Base-by-base conservation (phyloP, 2,329 filamentous ascomycete species). In the Nigrospora sphaerica region DNA sequence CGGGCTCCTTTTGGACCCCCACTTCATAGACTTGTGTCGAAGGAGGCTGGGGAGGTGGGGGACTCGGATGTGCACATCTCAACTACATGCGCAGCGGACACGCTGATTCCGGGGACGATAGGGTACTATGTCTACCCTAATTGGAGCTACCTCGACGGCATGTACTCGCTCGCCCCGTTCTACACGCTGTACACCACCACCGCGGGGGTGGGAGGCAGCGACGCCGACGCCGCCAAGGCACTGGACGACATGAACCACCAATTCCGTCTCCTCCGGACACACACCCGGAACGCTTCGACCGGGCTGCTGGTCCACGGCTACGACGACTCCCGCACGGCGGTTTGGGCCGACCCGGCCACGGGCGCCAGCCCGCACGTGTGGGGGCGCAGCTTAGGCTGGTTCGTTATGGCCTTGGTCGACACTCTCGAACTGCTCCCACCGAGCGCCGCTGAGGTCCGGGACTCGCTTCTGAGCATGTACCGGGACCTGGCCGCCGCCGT, bases 121-220 rank as follows among this genome's bases (percentile, higher is more conserved):
- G 23, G 65, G 65, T 68, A 68, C 44, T 68, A 52, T 45, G 54
- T 57, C 1, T 77, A 78, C 50, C 72, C 72, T 1, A 62, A 77
- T 45, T 73, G 73, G 66, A 73, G 70, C 54, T 78, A 77, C 51
- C 61, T 76, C 4, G 75, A 79, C 50, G 74, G 74, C 48, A 73
- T 77, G 67, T 76, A 68, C 62, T 74, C 71, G 0, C 61, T 72
- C 11, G 62, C 67, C 9, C 68, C 73, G 0, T 77, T 72, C 52
- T 60, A 59, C 50, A 54, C 52, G 2, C 42, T 48, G 4, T 62
- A 64, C 38, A 52, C 67, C 2, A 46, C 60, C 1, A 62, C 62
- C 28, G 31, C 33, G 4, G 18, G 36, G 2, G 12, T 39, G 12
- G 11, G n/a, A 18, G 13, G 12, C 17, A 44, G n/a, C 33, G 34